These are phyloP conservation scores for Boletus patriciae DNA, from an alignment of 768 basidiomycete genomes.

Conservation along the genomic window DNA sequence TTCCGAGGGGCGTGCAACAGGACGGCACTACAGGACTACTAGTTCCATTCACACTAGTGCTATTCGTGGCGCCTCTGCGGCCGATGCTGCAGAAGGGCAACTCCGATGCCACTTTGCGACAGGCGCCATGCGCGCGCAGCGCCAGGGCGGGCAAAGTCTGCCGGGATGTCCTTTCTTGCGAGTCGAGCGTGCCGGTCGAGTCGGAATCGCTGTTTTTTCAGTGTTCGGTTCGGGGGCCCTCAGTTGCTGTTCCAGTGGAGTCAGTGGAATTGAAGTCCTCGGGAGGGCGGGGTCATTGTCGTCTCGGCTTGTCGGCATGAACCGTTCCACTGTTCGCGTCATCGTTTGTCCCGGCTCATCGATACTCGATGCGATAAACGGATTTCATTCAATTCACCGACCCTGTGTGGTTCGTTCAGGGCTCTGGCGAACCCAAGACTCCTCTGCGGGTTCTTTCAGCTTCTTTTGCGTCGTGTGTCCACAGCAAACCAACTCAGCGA, in stretches of 20 bases:
- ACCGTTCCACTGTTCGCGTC: slow-evolving; percentile 3
- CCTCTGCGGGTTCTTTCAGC: not conserved
- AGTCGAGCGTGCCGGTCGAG: not conserved
- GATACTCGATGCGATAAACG: slow-evolving; percentile 10
- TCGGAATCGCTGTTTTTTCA: slow-evolving; percentile 9
- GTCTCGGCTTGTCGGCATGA: slow-evolving; percentile 9
- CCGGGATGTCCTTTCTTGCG: not conserved
- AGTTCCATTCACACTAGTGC: slow-evolving; percentile 4
- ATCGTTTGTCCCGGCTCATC: slow-evolving; percentile 1
- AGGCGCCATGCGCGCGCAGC: not conserved
- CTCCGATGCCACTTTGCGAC: slow-evolving; percentile 10
- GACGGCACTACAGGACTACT: slow-evolving; percentile 6
- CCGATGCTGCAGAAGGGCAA: not conserved
- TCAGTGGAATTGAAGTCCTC: not conserved
- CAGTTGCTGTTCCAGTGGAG: slow-evolving; percentile 13
- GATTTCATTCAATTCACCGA: slow-evolving; percentile 19
- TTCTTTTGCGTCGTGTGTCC: not conserved
- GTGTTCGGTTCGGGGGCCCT: not conserved
- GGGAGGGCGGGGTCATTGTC: not conserved
- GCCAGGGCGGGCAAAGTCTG: slow-evolving; percentile 1
- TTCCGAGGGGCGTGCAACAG: slow-evolving; percentile 12
- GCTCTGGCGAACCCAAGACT: not conserved
- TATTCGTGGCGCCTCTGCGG: slow-evolving; percentile 1
- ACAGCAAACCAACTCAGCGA: slow-evolving; percentile 1
- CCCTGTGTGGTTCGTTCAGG: slow-evolving; percentile 10